These are phyloP conservation scores for Rickenella mellea DNA, from an alignment of 768 basidiomycete species.

Conservation along the genomic window DNA sequence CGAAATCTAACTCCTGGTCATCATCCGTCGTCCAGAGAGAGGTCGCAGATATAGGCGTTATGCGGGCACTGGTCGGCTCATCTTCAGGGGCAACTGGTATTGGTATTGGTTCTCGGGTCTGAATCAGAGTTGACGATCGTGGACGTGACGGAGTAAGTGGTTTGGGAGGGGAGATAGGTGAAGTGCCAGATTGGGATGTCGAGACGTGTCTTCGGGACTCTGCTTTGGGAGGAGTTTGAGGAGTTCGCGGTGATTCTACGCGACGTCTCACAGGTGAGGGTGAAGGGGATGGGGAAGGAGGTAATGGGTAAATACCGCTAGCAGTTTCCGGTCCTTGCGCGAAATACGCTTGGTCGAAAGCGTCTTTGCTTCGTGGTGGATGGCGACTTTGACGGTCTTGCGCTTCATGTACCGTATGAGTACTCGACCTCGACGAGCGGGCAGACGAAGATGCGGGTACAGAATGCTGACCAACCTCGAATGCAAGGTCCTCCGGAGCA, in stretches of 20 bases:
- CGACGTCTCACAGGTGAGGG: conserved; percentile 22
- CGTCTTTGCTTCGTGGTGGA: too few relatives aligned
- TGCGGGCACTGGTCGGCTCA: conserved; percentile 5
- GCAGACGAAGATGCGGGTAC: background rate
- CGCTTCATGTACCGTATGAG: too few relatives aligned
- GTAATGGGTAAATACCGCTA: conserved; percentile 27
- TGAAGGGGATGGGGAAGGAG: conserved; percentile 21
- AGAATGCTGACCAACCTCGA: conserved; percentile 14
- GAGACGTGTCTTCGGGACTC: too few relatives aligned
- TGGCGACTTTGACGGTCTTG: too few relatives aligned
- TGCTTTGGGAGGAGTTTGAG: conserved; percentile 10
- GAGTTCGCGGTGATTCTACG: conserved; percentile 17
- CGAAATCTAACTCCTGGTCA: conserved; percentile 5
- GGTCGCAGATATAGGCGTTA: conserved; percentile 11
- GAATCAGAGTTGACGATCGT: too few relatives aligned
- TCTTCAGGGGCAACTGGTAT: conserved; percentile 13
- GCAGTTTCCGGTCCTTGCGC: too few relatives aligned
- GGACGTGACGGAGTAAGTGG: too few relatives aligned
- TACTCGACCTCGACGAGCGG: conserved; percentile 41
- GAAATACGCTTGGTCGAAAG: too few relatives aligned
- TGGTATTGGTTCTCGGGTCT: too few relatives aligned
- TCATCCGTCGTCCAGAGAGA: conserved; percentile 14
- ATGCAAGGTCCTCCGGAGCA: conserved; percentile 23
- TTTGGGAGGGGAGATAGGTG: too few relatives aligned
- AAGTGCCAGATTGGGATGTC: too few relatives aligned